Percentiles rank a stretch among this genome's conserved stretches.
Conservation (phyloP, 805 yeast species). For the Yueomyces sp. region DNA sequence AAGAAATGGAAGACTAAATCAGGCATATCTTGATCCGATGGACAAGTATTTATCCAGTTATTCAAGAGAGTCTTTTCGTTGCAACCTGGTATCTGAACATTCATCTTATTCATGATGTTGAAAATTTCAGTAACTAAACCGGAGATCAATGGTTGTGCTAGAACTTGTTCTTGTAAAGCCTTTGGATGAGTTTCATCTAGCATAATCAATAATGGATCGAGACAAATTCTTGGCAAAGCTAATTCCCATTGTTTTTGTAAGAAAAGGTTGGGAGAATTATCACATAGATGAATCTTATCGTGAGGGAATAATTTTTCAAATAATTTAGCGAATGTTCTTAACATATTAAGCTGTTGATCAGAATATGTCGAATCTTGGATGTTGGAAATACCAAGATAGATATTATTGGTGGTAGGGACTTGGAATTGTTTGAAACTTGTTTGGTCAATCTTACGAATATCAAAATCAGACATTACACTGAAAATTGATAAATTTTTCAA, state of each 20-base stretch:
- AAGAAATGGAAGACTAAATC: conserved; percentile 53
- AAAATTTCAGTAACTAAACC: conserved; percentile 69
- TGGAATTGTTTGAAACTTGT: conserved; percentile 23
- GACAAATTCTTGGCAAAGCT: conserved; percentile 64
- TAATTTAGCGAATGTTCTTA: conserved; percentile 20
- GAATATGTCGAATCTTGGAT: conserved; percentile 1
- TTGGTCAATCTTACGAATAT: conserved; percentile 31
- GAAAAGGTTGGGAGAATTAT: conserved; percentile 31
- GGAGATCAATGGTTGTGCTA: conserved; percentile 73
- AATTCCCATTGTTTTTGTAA: conserved; percentile 74
- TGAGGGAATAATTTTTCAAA: conserved; percentile 21
- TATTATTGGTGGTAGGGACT: conserved; percentile 23
- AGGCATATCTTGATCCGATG: conserved; percentile 37
- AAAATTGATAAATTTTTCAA: conserved; percentile 28
- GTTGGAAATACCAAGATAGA: conserved; percentile 27
- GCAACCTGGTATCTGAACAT: conserved; percentile 57
- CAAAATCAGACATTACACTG: conserved; percentile 51
- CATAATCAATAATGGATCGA: conserved; percentile 61
- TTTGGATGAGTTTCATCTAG: conserved; percentile 60
- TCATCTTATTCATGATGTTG: conserved; percentile 65
- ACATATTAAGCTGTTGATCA: conserved; percentile 3
- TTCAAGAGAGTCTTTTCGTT: conserved; percentile 46
- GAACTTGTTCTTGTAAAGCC: conserved; percentile 46
- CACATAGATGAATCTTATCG: conserved; percentile 27
- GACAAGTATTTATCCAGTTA: conserved; percentile 37